A percentile compares a stretch with the other conserved stretches of the same genome.
These are phyloP conservation scores for Scutellaria minor DNA, from an alignment of 257 asterid genomes.

Conservation along the genomic window DNA sequence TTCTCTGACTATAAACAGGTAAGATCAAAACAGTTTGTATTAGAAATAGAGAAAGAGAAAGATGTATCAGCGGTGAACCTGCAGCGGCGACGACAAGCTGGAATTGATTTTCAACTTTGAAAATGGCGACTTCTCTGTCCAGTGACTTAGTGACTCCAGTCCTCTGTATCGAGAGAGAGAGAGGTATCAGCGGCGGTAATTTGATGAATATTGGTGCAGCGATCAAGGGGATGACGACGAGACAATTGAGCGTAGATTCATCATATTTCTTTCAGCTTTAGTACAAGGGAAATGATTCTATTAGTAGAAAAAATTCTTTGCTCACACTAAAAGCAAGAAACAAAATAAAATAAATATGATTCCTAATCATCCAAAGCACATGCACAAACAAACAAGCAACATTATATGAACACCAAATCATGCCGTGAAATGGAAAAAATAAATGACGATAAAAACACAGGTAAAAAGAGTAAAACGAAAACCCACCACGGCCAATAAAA, in stretches of 20 bases:
- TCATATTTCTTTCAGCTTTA: too few species aligned
- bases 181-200: too few species aligned
- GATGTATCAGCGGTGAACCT: too few species aligned
- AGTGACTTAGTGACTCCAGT: too few species aligned
- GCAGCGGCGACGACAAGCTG: too few species aligned
- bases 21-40: background rate
- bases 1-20: slow-evolving; percentile 23
- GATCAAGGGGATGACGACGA: too few species aligned
- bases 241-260: too few species aligned
- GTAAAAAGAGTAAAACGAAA: background rate
- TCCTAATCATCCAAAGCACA: slow-evolving; percentile 9
- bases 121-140: too few species aligned
- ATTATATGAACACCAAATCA: slow-evolving; percentile 13
- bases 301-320: slow-evolving; percentile 10
- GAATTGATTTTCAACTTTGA: too few species aligned
- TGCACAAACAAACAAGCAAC: slow-evolving; percentile 32
- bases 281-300: slow-evolving; percentile 16
- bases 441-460: background rate
- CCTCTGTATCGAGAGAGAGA: too few species aligned
- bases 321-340: slow-evolving; percentile 4
- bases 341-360: background rate
- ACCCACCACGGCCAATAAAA: slow-evolving; percentile 29
- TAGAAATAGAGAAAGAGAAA: too few species aligned
- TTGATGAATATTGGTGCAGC: too few species aligned
- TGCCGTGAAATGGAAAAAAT: slow-evolving; percentile 7